Percentiles rank a stretch among this genome's conserved stretches.
Conservation (phyloP, 345 rosid genomes). For the Triadica sebifera region DNA sequence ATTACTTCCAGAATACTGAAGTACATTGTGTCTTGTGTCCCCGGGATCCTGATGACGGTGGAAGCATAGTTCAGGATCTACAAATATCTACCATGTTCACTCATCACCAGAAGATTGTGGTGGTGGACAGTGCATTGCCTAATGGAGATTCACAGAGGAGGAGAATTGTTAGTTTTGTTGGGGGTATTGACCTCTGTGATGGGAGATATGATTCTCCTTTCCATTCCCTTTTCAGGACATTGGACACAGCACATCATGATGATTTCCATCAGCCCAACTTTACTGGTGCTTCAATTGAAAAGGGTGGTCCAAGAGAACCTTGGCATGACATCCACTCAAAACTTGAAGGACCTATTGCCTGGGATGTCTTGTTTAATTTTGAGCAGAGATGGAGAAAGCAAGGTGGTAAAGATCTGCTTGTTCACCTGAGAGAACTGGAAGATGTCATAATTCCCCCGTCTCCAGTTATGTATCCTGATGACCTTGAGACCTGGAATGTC, state of each 20-base stretch:
- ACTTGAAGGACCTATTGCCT: constrained; percentile 97
- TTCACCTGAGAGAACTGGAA: constrained; percentile 76
- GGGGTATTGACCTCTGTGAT: constrained; percentile 98
- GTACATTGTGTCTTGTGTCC: constrained; percentile 93
- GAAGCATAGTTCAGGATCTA: constrained; percentile 84
- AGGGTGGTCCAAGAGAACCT: constrained; percentile 99
- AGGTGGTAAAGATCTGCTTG: constrained; percentile 82
- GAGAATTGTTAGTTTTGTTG: constrained; percentile 90
- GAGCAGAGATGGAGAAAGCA: constrained; percentile 97
- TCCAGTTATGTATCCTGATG: constrained; percentile 71
- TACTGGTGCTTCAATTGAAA: constrained; percentile 63
- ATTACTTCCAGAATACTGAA: constrained; percentile 59
- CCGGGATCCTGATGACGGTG: constrained; percentile 95
- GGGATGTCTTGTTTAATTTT: constrained; percentile 93
- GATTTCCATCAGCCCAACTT: constrained; percentile 99
- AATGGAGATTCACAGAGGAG: constrained; percentile 53
- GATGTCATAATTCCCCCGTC: constrained; percentile 81
- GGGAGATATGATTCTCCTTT: constrained; percentile 91
- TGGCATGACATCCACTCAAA: constrained; percentile 98
- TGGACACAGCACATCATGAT: constrained; percentile 92
- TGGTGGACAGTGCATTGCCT: constrained; percentile 81
- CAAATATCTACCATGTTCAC: constrained; percentile 93
- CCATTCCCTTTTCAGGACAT: constrained; percentile 92
- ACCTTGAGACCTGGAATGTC: constrained; percentile 82
- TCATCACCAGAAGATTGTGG: constrained; percentile 98